These are phyloP conservation scores for Fagopyrum homotropicum DNA, from an alignment of 148 eudicot genomes.

Conservation along the genomic window DNA sequence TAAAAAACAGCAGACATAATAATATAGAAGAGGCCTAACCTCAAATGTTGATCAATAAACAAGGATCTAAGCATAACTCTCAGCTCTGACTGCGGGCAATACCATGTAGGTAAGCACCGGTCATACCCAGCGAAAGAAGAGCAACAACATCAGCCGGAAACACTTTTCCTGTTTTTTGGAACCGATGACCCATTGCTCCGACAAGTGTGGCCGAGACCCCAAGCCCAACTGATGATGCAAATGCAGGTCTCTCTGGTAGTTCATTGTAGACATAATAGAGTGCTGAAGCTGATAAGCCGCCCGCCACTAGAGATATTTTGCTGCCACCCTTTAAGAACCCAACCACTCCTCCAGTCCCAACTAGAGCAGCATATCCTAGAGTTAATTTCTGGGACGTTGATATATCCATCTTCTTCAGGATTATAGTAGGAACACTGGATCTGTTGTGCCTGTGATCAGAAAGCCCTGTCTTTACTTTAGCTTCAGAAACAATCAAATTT, in stretches of 20 bases:
- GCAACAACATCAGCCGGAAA: conserved; percentile 95
- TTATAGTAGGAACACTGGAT: background rate
- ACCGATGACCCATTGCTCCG: conserved; percentile 80
- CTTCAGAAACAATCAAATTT: background rate
- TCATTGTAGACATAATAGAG: conserved; percentile 49
- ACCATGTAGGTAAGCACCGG: conserved; percentile 73
- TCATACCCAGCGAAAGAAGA: conserved; percentile 70
- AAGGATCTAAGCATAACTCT: background rate
- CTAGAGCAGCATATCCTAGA: conserved; percentile 69
- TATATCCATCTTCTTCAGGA: conserved; percentile 15
- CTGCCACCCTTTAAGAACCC: conserved; percentile 85
- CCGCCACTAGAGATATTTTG: conserved; percentile 58
- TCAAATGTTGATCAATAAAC: too few species aligned
- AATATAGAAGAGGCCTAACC: background rate
- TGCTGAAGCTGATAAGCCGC: conserved; percentile 62
- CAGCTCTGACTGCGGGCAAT: conserved; percentile 34
- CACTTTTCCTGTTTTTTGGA: conserved; percentile 68
- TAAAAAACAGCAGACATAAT: background rate
- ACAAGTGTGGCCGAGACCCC: conserved; percentile 79
- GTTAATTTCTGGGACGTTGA: conserved; percentile 87
- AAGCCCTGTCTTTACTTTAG: background rate
- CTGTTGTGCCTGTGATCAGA: background rate
- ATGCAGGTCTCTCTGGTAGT: conserved; percentile 67
- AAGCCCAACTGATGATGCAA: conserved; percentile 80
- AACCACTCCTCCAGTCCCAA: conserved; percentile 76